Conservation (phyloP, 192 early-diverging fungal genomes). For the Chytriomyces sp. region DNA sequence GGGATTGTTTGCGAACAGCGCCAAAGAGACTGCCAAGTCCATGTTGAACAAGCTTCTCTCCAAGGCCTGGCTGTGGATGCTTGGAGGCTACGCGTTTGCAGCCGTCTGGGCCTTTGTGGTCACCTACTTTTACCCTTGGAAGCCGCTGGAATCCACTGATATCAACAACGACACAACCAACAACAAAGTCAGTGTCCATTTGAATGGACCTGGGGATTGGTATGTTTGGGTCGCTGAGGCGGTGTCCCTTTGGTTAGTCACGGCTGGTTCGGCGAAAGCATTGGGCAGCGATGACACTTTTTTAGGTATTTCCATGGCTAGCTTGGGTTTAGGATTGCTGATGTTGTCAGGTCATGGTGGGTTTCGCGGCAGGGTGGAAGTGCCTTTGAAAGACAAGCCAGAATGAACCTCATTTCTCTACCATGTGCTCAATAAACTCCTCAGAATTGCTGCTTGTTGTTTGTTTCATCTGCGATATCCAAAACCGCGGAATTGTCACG, state of each 20-base stretch:
- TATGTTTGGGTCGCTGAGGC: conserved; percentile 15
- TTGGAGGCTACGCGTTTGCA: background rate
- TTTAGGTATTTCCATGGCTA: no score
- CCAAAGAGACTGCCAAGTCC: background rate
- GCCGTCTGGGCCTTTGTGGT: conserved; percentile 11
- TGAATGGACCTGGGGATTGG: background rate
- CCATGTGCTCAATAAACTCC: no score
- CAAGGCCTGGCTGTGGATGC: conserved; percentile 10
- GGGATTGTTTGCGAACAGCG: conserved; percentile 18
- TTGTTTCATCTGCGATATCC: no score
- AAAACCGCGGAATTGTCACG: no score
- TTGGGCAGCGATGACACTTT: background rate
- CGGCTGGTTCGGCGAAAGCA: background rate
- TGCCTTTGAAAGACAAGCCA: no score
- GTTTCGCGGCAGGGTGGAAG: no score
- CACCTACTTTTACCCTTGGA: conserved; percentile 15
- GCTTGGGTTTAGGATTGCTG: no score
- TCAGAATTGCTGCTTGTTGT: no score
- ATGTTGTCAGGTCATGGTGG: no score
- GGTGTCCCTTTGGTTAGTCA: background rate
- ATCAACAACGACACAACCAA: background rate
- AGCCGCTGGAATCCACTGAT: conserved; percentile 14
- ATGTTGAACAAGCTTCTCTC: conserved; percentile 18
- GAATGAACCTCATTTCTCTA: no score
- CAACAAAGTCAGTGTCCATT: background rate